phyloP scores from a whole-genome alignment of 164 flowering plant genomes.

The Vitis amurensis region DNA sequence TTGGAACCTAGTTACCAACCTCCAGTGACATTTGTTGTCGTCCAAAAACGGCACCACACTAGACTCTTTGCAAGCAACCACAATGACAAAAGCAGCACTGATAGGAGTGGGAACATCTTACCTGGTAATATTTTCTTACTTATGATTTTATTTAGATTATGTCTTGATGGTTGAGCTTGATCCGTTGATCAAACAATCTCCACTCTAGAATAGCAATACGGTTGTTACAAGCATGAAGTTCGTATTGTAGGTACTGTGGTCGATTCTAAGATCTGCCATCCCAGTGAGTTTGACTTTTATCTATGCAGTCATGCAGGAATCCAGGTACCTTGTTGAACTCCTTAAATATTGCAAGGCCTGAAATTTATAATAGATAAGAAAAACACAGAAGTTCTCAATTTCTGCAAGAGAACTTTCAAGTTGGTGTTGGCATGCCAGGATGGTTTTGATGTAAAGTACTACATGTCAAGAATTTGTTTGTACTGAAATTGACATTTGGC shows the following conservation, averaged over 20 bases:
- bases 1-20: slow-evolving; percentile 41
- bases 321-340: slow-evolving; percentile 30
- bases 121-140: slow-evolving; percentile 26
- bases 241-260: slow-evolving; percentile 60
- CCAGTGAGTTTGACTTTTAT: slow-evolving; percentile 64
- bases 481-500: slow-evolving; percentile 4
- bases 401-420: too few species aligned
- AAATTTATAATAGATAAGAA: too few species aligned
- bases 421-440: too few species aligned
- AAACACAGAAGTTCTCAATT: too few species aligned
- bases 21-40: slow-evolving; percentile 47
- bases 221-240: background rate
- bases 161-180: background rate
- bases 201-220: background rate
- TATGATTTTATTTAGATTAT: background rate
- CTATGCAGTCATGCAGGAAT: slow-evolving; percentile 72
- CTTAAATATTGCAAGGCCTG: too few species aligned
- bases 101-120: slow-evolving; percentile 47
- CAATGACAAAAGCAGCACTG: slow-evolving; percentile 26
- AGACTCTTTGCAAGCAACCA: slow-evolving; percentile 43
- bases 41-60: slow-evolving; percentile 51
- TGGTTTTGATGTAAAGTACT: background rate
- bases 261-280: slow-evolving; percentile 66
- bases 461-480: background rate
- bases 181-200: too few species aligned